A percentile compares a stretch with the other conserved stretches of the same genome.
Evolutionary conservation across 2,329 filamentous ascomycete species (phyloP).

Genomic region (Epichloe baconii): DNA sequence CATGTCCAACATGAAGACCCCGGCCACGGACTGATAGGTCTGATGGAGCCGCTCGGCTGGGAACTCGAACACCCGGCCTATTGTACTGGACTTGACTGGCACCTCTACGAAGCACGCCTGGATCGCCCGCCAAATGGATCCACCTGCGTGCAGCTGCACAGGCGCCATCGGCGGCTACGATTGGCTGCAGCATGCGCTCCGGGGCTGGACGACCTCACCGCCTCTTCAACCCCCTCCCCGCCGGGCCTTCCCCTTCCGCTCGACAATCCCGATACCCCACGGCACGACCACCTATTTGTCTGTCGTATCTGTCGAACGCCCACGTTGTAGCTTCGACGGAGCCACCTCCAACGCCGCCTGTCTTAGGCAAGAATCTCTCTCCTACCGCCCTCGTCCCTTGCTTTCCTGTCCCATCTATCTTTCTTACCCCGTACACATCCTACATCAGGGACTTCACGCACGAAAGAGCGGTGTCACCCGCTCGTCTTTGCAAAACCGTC

Average conservation of each 20-base stretch:
- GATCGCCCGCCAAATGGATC: conserved; percentile 13
- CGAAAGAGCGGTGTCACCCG: conserved; percentile 33
- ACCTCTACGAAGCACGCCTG: conserved; percentile 5
- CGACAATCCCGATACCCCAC: conserved; percentile 3
- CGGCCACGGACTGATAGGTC: neutral
- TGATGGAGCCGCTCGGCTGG: neutral
- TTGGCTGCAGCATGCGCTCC: conserved; percentile 22
- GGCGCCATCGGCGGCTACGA: conserved; percentile 18
- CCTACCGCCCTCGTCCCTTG: conserved; percentile 1
- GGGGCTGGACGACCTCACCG: conserved; percentile 24
- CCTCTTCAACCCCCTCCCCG: conserved; percentile 20
- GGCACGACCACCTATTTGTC: neutral
- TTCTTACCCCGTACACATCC: conserved; percentile 14
- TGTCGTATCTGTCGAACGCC: conserved; percentile 1
- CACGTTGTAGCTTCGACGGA: neutral
- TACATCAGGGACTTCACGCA: conserved; percentile 19
- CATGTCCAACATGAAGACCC: no score
- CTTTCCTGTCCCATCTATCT: neutral
- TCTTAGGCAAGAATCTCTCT: neutral
- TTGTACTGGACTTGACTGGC: neutral
- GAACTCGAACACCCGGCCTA: conserved; percentile 5
- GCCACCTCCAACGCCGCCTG: conserved; percentile 6
- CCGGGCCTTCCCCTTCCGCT: conserved; percentile 7
- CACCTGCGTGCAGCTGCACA: conserved; percentile 17
- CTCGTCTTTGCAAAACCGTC: conserved; percentile 24